Evolutionary conservation across 1,284 basidiomycete species (phyloP), one percentile per base, ranked within the genome.

Genomic region (Vanrija sp.): DNA sequence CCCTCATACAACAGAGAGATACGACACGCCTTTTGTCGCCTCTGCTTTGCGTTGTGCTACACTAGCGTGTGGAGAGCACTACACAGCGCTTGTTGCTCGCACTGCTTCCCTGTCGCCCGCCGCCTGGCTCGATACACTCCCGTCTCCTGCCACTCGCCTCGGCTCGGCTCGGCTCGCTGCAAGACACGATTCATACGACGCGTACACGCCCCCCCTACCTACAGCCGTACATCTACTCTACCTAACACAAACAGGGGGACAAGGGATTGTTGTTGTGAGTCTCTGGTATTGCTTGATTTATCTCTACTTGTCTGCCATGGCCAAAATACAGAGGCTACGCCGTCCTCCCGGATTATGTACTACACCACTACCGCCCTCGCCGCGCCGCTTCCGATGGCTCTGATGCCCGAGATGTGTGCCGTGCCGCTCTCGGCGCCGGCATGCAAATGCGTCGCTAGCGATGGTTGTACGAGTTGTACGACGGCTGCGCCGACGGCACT

Each of bases 401-500:
- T 48, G 52, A 54, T 54, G 43, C 51, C 34, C 46, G 39, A 48
- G 46, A 43, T 53, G 18, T 40, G 38, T 39, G 40, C 44, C 46
- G 19, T 15, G 12, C n/a, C 12, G 15, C n/a, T 21, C 12, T 19
- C 15, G 23, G 46, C 19, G 46, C 19, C 28, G 28, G 28, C 28
- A 28, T 28, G 28, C 6, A 28, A 28, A 28, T 28, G 6, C 28
- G 7, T 28, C 28, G 28, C 44, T 55, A 56, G 43, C 16, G 44
- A 16, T 43, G 55, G 52, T 56, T 54, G 43, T 60, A 60, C 49
- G 52, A 51, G 55, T 46, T 47, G 51, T 52, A 57, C 38, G 51
- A 42, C 34, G 51, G 54, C 46, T 25, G 38, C 38, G 44, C 45
- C 5, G 45, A 19, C 42, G 79, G 92, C 10, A 87, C 89, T 49